Base-by-base conservation (phyloP, 257 asterid genomes). In the Solanum boliviense region DNA sequence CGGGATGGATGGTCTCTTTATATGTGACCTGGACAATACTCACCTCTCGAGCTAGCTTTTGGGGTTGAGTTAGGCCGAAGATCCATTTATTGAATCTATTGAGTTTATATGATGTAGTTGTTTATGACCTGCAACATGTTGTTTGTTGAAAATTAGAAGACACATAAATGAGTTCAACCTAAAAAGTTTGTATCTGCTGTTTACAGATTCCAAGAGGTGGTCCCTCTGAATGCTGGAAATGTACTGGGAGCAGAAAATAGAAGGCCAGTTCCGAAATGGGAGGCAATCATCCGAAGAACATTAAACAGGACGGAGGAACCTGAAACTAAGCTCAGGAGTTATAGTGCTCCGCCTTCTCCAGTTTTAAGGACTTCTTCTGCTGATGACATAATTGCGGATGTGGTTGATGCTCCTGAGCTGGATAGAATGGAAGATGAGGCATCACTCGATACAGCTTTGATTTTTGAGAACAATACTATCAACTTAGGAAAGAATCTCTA, bases 261-360 rank as follows among this genome's bases (percentile, higher is more conserved):
- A 89, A 86, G 92, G 84, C 97, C 98, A 23, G 95, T 95, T 56
- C 94, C 91, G 38, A 94, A 94, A 90, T 97, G 99, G 99, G 98
- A 95, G 84, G 86, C 94, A 0, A 92, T 93, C 58, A 97, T 97
- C 74, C 98, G 99, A 13, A 91, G 86, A 67, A 93, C 98, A 12
- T 87, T 97, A 86, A 97, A 97, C 90, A 94, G 90, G 68, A 90
- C 95, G 0, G 16, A 34, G 0, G 97, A 94, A 87, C 93, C 95
- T 12, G 96, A 91, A 89, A 56, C 92, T 5, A 90, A 67, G 65
- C 94, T 86, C 27, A 94, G 92, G 90, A 90, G 98, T 93, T 96
- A 91, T 86, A 96, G 99, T 56, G 98, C 99, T 25, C 99, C 98
- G 4, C 98, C 98, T 32, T 94, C 98, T 62, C 99, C 99, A 5